Conservation (phyloP, 352 stramenopile species). For the Pythium scleroteichum region DNA sequence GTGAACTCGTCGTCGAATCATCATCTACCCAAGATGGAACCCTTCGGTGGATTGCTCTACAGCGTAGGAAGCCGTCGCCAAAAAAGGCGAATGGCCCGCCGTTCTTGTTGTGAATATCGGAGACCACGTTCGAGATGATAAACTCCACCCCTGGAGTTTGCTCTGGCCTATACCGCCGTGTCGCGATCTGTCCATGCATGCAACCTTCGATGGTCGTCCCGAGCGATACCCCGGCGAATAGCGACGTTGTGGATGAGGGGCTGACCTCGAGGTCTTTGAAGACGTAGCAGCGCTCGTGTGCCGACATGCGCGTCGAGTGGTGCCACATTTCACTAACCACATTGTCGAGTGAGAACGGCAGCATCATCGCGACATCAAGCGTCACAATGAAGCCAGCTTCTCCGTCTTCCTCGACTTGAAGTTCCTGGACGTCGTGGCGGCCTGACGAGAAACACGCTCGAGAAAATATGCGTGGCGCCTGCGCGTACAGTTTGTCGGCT, state of each 20-base stretch:
- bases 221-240: not conserved
- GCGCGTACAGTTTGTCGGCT: not conserved
- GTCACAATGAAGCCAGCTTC: not conserved
- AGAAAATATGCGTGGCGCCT: not conserved
- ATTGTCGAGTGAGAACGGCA: slow-evolving; percentile 4
- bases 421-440: not conserved
- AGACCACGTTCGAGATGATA: slow-evolving; percentile 6
- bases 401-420: not conserved
- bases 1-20: slow-evolving; percentile 2
- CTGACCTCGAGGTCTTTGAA: not conserved
- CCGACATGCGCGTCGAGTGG: slow-evolving; percentile 9
- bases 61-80: slow-evolving; percentile 13
- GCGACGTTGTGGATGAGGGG: slow-evolving; percentile 5
- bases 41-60: not conserved
- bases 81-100: not conserved
- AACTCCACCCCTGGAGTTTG: not conserved
- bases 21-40: not conserved
- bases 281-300: slow-evolving; percentile 7
- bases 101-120: not conserved
- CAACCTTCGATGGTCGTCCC: not conserved
- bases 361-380: slow-evolving; percentile 1
- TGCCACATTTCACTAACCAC: slow-evolving; percentile 11
- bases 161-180: not conserved
- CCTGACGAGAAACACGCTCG: not conserved
- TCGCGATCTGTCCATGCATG: slow-evolving; percentile 19